Percentiles rank a stretch among this genome's conserved stretches.
phyloP scores from a whole-genome alignment of 2,329 filamentous ascomycete species.

The Rutstroemia sp. region DNA sequence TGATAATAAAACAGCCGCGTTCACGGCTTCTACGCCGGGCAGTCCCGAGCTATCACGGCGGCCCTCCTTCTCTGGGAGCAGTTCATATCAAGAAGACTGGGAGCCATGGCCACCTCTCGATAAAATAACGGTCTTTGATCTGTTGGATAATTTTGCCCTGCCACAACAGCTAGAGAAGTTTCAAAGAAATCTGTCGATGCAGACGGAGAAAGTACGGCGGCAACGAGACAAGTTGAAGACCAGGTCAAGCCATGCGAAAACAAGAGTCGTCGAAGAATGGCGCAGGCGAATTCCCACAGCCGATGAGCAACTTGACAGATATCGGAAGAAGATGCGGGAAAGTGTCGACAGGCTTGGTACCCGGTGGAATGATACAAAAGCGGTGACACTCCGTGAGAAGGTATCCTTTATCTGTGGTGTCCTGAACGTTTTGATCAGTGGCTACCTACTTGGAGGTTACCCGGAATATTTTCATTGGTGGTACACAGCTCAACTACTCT shows the following conservation, averaged over 20 bases:
- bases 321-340: conserved; percentile 76
- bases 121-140: conserved; percentile 81
- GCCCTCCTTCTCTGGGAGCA: conserved; percentile 75
- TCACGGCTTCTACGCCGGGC: conserved; percentile 38
- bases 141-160: conserved; percentile 88
- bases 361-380: conserved; percentile 84
- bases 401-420: conserved; percentile 93
- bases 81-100: conserved; percentile 83
- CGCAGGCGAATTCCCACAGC: conserved; percentile 75
- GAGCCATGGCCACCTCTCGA: conserved; percentile 83
- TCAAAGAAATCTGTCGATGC: conserved; percentile 71
- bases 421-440: conserved; percentile 94
- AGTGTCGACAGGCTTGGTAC: conserved; percentile 82
- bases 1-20: conserved; percentile 42
- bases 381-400: conserved; percentile 86
- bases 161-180: conserved; percentile 87
- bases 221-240: conserved; percentile 76
- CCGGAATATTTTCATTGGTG: conserved; percentile 86
- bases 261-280: conserved; percentile 90
- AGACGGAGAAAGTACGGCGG: conserved; percentile 77
- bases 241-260: conserved; percentile 69
- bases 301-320: conserved; percentile 88
- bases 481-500: conserved; percentile 81
- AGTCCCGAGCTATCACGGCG: conserved; percentile 64
- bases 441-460: conserved; percentile 81